Evolutionary conservation across 2,329 filamentous ascomycete genomes (phyloP).

Genomic region (Pseudogymnoascus sp.): DNA sequence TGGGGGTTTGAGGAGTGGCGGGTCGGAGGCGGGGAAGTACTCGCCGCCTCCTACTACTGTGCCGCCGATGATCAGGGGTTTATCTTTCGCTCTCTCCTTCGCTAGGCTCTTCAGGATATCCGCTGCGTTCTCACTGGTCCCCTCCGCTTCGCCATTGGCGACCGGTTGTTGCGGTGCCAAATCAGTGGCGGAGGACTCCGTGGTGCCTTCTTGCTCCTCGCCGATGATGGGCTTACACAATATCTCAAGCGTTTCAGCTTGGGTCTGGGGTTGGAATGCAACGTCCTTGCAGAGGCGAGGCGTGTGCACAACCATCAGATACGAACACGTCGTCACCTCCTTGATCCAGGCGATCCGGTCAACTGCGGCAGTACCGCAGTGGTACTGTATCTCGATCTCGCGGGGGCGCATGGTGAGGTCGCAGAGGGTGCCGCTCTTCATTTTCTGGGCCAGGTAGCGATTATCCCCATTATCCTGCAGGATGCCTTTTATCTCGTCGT

Average conservation of each 20-base stretch:
- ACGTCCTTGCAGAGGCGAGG: conserved; percentile 66
- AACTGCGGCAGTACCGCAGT: conserved; percentile 53
- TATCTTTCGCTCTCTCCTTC: conserved; percentile 12
- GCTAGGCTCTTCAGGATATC: conserved; percentile 23
- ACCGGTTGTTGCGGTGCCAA: conserved; percentile 38
- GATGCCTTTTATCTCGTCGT: conserved; percentile 29
- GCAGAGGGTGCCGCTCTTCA: conserved; percentile 59
- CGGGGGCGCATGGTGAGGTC: conserved; percentile 62
- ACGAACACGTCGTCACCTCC: conserved; percentile 62
- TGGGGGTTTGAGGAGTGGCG: conserved; percentile 25
- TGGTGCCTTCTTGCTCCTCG: not conserved
- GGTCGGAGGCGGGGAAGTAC: conserved; percentile 46
- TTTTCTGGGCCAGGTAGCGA: conserved; percentile 60
- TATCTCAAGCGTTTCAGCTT: not conserved
- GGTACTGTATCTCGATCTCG: conserved; percentile 55
- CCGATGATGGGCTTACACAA: not conserved
- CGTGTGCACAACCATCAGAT: conserved; percentile 67
- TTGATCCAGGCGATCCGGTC: conserved; percentile 67
- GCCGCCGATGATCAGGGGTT: conserved; percentile 43
- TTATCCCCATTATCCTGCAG: conserved; percentile 59
- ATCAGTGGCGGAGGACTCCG: conserved; percentile 23
- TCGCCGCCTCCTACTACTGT: conserved; percentile 50
- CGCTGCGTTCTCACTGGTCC: conserved; percentile 22
- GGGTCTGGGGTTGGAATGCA: conserved; percentile 42
- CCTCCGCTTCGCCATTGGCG: conserved; percentile 15